Evolutionary conservation across 345 rosid species (phyloP).

Genomic region (Eutrema japonicum): DNA sequence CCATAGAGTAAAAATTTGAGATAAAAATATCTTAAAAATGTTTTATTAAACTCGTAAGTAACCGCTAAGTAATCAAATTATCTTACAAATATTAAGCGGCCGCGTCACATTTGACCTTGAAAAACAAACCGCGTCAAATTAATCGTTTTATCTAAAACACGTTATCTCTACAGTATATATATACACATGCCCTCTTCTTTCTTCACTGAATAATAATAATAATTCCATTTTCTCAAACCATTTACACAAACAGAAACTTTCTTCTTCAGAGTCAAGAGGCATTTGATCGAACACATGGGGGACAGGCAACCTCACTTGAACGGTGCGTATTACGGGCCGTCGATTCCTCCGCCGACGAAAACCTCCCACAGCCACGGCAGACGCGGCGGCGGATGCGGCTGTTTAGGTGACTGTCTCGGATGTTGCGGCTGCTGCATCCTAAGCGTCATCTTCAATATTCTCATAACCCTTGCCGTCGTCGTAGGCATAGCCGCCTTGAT

Average conservation of each 20-base stretch:
- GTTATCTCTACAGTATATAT: constrained; percentile 29
- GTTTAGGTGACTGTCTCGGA: constrained; percentile 42
- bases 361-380: constrained; percentile 55
- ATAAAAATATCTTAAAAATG: neutral
- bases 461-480: constrained; percentile 45
- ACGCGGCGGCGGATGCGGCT: constrained; percentile 36
- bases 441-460: constrained; percentile 54
- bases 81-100: neutral
- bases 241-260: neutral
- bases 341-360: constrained; percentile 58
- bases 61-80: constrained; percentile 28
- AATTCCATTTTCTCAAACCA: neutral
- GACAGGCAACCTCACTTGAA: constrained; percentile 58
- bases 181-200: constrained; percentile 1
- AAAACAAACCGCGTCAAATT: constrained; percentile 40
- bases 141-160: constrained; percentile 38
- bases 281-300: constrained; percentile 47
- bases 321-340: constrained; percentile 77
- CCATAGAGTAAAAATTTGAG: neutral
- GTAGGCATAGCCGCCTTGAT: constrained; percentile 54
- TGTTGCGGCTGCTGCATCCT: constrained; percentile 69
- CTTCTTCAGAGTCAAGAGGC: constrained; percentile 16
- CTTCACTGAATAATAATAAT: constrained; percentile 1
- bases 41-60: constrained; percentile 6
- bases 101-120: constrained; percentile 39